phyloP scores from a whole-genome alignment of 2,329 filamentous ascomycete species.

The Hymenoscyphus scutula region DNA sequence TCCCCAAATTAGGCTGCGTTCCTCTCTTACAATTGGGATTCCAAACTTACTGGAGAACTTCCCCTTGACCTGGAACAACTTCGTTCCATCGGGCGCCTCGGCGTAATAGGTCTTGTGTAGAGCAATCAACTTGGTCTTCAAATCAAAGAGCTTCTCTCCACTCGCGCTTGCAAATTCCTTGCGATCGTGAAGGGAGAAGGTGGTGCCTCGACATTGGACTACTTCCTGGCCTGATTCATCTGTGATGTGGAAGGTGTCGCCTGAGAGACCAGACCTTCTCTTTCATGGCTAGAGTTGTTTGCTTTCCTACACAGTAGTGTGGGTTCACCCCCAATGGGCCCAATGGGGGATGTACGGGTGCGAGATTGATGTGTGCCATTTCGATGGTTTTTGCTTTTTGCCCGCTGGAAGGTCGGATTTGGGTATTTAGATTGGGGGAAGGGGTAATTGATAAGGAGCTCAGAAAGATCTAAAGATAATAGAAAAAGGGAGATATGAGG shows the following conservation, averaged over 20 bases:
- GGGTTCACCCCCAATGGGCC: constrained; percentile 29
- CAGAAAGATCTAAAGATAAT: too few species aligned
- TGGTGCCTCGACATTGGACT: constrained; percentile 28
- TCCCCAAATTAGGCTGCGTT: background rate
- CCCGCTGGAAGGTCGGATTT: background rate
- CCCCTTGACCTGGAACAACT: constrained; percentile 31
- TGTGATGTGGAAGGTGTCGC: constrained; percentile 63
- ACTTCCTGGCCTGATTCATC: constrained; percentile 47
- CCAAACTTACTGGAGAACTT: constrained; percentile 28
- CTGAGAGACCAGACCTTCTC: constrained; percentile 62
- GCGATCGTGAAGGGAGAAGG: constrained; percentile 28
- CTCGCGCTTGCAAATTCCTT: constrained; percentile 26
- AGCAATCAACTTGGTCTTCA: constrained; percentile 26
- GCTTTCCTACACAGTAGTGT: constrained; percentile 26
- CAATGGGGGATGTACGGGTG: constrained; percentile 24
- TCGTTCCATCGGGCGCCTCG: constrained; percentile 21
- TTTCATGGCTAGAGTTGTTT: constrained; percentile 52
- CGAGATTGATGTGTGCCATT: constrained; percentile 19
- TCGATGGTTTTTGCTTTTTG: constrained; percentile 5
- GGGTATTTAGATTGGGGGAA: background rate
- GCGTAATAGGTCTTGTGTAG: constrained; percentile 32
- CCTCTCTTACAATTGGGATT: background rate
- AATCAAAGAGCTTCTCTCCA: constrained; percentile 25
- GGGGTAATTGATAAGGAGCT: background rate
- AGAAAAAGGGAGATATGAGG: too few species aligned